A percentile compares a stretch with the other conserved stretches of the same genome.
phyloP scores from a whole-genome alignment of 495 filamentous ascomycete species.

The Staphylotrichum tortipilum region DNA sequence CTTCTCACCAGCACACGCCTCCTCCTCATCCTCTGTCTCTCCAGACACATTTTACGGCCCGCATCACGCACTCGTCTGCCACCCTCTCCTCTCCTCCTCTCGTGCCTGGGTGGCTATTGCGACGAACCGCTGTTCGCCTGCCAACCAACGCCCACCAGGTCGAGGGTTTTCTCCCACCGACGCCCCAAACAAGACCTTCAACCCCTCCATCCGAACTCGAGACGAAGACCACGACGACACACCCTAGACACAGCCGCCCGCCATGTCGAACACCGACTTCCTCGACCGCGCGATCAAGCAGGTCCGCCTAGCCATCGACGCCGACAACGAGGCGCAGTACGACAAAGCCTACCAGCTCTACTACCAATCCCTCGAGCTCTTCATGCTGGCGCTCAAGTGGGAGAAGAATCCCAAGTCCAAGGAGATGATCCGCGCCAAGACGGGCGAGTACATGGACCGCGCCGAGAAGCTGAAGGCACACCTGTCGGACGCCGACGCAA shows the following conservation, averaged over 20 bases:
- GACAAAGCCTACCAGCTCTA: slow-evolving; percentile 93
- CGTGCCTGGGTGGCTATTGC: too few relatives aligned
- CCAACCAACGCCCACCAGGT: too few relatives aligned
- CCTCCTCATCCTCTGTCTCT: too few relatives aligned
- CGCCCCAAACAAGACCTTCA: not conserved
- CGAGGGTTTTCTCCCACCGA: not conserved
- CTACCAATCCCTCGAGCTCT: slow-evolving; percentile 86
- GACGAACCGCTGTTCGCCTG: too few relatives aligned
- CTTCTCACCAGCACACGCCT: too few relatives aligned
- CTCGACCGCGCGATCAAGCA: slow-evolving; percentile 88
- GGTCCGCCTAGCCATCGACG: slow-evolving; percentile 94
- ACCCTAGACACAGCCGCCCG: slow-evolving; percentile 19
- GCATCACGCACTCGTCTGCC: too few relatives aligned
- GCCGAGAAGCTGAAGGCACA: slow-evolving; percentile 95
- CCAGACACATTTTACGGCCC: too few relatives aligned
- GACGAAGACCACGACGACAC: not conserved
- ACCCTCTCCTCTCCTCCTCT: too few relatives aligned
- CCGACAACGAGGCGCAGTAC: slow-evolving; percentile 91
- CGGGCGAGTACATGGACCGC: slow-evolving; percentile 93
- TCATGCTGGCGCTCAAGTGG: slow-evolving; percentile 96
- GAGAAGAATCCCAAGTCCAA: slow-evolving; percentile 95
- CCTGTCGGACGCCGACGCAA: slow-evolving; percentile 65
- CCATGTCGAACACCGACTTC: slow-evolving; percentile 96
- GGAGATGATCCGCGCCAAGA: slow-evolving; percentile 90
- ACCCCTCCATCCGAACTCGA: not conserved